Evolutionary conservation across 2,329 filamentous ascomycete genomes (phyloP).

Genomic region (Clarireedia hainanense): DNA sequence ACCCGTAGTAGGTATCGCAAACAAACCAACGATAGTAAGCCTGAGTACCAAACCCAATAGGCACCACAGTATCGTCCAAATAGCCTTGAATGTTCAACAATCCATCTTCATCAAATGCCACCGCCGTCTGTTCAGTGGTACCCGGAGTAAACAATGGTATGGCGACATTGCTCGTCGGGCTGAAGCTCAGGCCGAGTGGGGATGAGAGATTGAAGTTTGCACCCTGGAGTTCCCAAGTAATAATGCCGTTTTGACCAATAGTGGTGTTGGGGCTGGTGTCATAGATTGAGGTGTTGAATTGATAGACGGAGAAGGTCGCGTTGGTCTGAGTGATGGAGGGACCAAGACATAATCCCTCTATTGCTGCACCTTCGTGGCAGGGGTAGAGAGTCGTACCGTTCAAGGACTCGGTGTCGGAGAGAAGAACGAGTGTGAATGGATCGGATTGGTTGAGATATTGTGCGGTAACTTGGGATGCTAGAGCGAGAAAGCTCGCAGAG

Average conservation of each 20-base stretch:
- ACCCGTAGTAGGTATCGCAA: conserved; percentile 34
- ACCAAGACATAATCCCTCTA: conserved; percentile 37
- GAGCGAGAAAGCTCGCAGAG: conserved; percentile 15
- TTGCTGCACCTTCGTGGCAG: conserved; percentile 41
- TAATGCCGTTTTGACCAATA: conserved; percentile 17
- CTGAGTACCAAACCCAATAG: conserved; percentile 20
- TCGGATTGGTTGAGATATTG: conserved; percentile 32
- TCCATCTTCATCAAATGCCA: conserved; percentile 35
- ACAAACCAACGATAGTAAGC: conserved; percentile 35
- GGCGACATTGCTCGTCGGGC: conserved; percentile 34
- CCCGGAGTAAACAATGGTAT: conserved; percentile 33
- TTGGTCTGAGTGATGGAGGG: conserved; percentile 11
- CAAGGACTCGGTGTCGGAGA: conserved; percentile 31
- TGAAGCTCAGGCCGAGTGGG: conserved; percentile 31
- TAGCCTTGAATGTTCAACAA: conserved; percentile 34
- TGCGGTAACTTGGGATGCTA: conserved; percentile 16
- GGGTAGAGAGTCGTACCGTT: conserved; percentile 33
- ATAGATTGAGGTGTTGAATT: conserved; percentile 20
- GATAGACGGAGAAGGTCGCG: conserved; percentile 16
- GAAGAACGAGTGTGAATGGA: conserved; percentile 36
- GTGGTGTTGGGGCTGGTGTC: conserved; percentile 10
- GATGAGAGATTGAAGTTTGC: conserved; percentile 28
- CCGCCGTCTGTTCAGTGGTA: conserved; percentile 14
- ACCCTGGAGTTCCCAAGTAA: conserved; percentile 20
- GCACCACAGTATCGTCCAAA: conserved; percentile 33